Base-by-base conservation (phyloP, 805 yeast genomes). In the Candida ovalis region DNA sequence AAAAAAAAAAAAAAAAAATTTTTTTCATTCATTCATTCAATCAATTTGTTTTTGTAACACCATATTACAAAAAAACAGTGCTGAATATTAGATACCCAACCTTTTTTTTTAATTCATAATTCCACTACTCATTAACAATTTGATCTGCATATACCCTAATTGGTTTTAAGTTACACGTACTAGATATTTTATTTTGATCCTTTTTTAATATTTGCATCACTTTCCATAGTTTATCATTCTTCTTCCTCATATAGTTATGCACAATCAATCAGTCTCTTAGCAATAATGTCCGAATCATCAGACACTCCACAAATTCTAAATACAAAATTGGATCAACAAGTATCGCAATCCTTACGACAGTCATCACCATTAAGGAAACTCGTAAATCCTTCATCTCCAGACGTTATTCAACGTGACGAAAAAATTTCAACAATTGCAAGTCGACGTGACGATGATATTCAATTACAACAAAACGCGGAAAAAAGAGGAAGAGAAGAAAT, bases 311-410 rank as follows among this genome's bases (percentile, higher is more conserved):
- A 8, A 30, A 15, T 5, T 30, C 35, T 12, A 12, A 5, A 13
- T 12, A 12, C 35, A 7, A 15, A 30, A 30, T 17, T 5, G 17
- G 13, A 35, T n/a, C 38, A 35, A 35, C 38, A 35, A 45, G 33
- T 27, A n/a, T 36, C 24, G 15, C 42, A 17, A 8, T 37, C 15
- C 15, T 44, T 32, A 27, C 22, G 44, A 46, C 50, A 49, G 42
- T 42, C 47, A 21, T 54, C 58, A 10, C 58, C 56, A 15, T 36
- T 54, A 22, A 42, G 50, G 30, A 46, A 40, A 25, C 46, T 51
- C 10, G 42, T 54, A 12, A 50, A 48, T 27, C 45, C 51, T 30
- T 15, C 38, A 18, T 35, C 12, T 30, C 35, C 35, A 15, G 35
- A 30, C 9, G n/a, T 15, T 6, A 17, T 30, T 30, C 10, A 27